These are phyloP conservation scores for Metschnikowia anglica DNA, from an alignment of 805 yeast genomes.

Conservation along the genomic window DNA sequence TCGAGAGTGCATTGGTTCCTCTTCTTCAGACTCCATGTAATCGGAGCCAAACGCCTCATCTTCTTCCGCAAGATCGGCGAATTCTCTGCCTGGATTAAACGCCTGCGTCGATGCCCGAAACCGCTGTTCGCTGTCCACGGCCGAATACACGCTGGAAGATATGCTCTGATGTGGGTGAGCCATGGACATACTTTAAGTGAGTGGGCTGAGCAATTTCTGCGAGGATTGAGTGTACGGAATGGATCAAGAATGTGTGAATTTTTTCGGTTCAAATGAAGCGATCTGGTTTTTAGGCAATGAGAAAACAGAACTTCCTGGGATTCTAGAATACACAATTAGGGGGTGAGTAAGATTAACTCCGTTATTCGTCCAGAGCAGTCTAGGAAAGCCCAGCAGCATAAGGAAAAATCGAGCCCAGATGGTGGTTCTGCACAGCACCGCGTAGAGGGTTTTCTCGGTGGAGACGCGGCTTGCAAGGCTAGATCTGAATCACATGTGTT, in stretches of 20 bases:
- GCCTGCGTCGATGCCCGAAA: slow-evolving; percentile 10
- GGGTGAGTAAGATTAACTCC: background rate
- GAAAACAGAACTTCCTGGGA: too few species aligned
- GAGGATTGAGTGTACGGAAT: too few species aligned
- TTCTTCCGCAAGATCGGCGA: slow-evolving; percentile 17
- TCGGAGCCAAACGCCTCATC: slow-evolving; percentile 15
- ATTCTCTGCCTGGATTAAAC: background rate
- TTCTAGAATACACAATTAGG: too few species aligned
- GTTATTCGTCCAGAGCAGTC: background rate
- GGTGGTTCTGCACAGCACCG: background rate
- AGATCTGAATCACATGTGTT: too few species aligned
- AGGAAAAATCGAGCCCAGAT: background rate
- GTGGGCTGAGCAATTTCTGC: too few species aligned
- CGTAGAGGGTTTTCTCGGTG: too few species aligned
- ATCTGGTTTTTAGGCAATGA: too few species aligned
- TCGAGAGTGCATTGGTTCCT: background rate
- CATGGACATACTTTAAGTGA: slow-evolving; percentile 3
- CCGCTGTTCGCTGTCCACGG: slow-evolving; percentile 24
- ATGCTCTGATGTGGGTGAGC: slow-evolving; percentile 28
- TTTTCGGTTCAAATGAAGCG: too few species aligned
- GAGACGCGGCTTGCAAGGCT: too few species aligned
- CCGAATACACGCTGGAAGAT: slow-evolving; percentile 39
- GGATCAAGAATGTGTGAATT: too few species aligned
- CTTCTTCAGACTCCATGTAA: slow-evolving; percentile 11
- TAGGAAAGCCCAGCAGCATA: background rate